phyloP scores from a whole-genome alignment of 257 asterid species.

The Paraleonurus japonicus region DNA sequence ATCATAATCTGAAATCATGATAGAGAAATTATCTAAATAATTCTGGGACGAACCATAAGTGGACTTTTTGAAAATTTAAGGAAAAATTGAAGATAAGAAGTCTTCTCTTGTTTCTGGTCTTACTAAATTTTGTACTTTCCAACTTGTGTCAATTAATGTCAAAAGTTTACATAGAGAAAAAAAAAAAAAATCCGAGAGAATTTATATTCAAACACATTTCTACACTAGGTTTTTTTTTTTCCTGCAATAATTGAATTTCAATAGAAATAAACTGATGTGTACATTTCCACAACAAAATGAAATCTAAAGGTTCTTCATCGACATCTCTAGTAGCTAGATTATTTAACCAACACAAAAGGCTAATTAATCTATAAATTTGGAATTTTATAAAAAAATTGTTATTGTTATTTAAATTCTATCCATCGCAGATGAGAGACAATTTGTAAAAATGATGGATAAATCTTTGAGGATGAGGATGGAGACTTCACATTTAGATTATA shows the following conservation, averaged over 20 bases:
- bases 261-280: not conserved
- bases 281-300: not conserved
- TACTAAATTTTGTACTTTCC: not conserved
- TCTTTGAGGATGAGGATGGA: not conserved
- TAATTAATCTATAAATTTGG: not conserved
- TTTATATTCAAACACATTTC: not conserved
- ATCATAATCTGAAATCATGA: not conserved
- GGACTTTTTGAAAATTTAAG: not conserved
- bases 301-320: not conserved
- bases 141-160: constrained; percentile 1
- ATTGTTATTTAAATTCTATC: too few relatives aligned
- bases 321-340: not conserved
- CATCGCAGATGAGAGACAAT: not conserved
- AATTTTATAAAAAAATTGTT: not conserved
- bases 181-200: not conserved
- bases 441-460: not conserved
- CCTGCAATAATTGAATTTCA: not conserved
- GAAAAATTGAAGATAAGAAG: not conserved
- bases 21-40: not conserved
- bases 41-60: constrained; percentile 2
- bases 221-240: not conserved
- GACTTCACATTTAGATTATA: not conserved
- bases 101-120: not conserved
- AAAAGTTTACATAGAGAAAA: not conserved
- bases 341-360: not conserved